phyloP scores from a whole-genome alignment of 495 filamentous ascomycete genomes.

The Aspergillus ellipticus region DNA sequence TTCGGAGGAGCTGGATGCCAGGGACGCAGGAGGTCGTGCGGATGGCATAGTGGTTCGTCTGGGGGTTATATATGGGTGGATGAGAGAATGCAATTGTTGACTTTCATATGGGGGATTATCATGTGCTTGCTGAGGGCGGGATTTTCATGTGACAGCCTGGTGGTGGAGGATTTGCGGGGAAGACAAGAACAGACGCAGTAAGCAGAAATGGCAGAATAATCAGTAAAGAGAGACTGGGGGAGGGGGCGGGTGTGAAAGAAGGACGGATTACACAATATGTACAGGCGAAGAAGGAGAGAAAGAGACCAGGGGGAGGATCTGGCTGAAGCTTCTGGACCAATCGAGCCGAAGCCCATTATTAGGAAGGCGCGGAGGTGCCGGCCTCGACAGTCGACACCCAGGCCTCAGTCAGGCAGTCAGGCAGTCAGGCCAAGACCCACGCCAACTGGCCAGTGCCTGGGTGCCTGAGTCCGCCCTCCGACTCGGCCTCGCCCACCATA shows the following conservation, averaged over 20 bases:
- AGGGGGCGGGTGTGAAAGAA: not conserved
- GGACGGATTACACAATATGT: not conserved
- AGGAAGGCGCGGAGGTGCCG: not conserved
- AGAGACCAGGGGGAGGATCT: not conserved
- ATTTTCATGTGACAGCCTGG: constrained; percentile 10
- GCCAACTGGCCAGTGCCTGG: not conserved
- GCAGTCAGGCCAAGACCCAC: not conserved
- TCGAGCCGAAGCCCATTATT: not conserved
- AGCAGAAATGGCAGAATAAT: constrained; percentile 1
- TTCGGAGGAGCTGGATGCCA: constrained; percentile 24
- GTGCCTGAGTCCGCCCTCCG: not conserved
- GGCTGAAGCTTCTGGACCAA: not conserved
- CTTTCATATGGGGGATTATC: not conserved
- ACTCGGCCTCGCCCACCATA: not conserved
- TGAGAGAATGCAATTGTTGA: not conserved
- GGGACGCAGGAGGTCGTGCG: constrained; percentile 18
- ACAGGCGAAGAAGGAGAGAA: not conserved
- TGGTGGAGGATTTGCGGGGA: not conserved
- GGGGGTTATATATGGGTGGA: not conserved
- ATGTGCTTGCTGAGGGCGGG: constrained; percentile 2
- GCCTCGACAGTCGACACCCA: not conserved
- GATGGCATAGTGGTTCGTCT: constrained; percentile 18
- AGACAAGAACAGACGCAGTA: not conserved
- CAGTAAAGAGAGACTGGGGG: not conserved
- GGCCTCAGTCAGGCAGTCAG: too few relatives aligned